These are phyloP conservation scores for Lathyrus aphaca DNA, from an alignment of 306 rosid genomes.

Conservation along the genomic window DNA sequence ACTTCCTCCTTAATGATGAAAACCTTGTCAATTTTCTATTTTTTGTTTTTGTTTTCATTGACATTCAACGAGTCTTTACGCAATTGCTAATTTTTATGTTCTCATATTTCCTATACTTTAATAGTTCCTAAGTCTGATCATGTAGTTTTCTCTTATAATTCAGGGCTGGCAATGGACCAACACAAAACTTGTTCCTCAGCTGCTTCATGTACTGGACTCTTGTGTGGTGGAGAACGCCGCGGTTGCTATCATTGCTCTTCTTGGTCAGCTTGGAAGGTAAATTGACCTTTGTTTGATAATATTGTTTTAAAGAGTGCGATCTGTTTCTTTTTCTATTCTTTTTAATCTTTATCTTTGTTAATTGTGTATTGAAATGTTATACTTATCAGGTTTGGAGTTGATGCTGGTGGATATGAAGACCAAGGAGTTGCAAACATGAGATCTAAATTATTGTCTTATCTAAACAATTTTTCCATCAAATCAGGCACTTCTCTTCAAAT, in stretches of 20 bases:
- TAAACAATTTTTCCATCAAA: constrained; percentile 41
- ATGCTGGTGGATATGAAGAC: constrained; percentile 66
- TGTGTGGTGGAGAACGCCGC: constrained; percentile 49
- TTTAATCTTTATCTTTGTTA: not conserved
- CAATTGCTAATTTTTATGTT: constrained; percentile 1
- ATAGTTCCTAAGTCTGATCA: constrained; percentile 25
- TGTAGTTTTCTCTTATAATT: constrained; percentile 44
- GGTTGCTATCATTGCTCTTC: constrained; percentile 62
- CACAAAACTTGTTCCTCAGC: constrained; percentile 52
- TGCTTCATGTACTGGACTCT: constrained; percentile 57
- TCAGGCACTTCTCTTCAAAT: constrained; percentile 55
- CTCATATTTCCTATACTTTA: constrained; percentile 7
- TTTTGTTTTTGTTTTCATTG: not conserved
- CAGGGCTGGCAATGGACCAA: constrained; percentile 82
- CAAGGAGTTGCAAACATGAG: constrained; percentile 58
- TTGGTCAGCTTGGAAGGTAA: constrained; percentile 88
- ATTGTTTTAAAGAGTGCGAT: not conserved
- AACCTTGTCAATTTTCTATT: not conserved
- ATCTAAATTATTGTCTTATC: constrained; percentile 49
- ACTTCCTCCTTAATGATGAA: not conserved
- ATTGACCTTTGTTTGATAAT: constrained; percentile 18
- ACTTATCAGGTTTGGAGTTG: constrained; percentile 66
- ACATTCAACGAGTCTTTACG: not conserved
- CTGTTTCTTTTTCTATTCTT: not conserved
- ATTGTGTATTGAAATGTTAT: constrained; percentile 1